These are phyloP conservation scores for Eremothecium coryli DNA, from an alignment of 1,139 yeast genomes.

Conservation along the genomic window DNA sequence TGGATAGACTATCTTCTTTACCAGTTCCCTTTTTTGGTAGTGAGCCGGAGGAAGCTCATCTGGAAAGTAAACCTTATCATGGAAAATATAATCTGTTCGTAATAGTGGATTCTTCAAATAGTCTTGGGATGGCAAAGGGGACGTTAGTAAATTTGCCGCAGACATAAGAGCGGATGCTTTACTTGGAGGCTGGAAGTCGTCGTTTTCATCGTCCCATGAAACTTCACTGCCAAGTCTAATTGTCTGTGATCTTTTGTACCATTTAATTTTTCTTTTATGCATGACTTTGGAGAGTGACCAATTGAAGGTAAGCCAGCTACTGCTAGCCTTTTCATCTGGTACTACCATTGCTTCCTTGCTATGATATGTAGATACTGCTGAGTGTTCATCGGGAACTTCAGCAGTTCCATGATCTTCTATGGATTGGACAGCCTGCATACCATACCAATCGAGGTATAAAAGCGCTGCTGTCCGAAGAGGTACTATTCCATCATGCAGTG, in stretches of 20 bases:
- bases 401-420: conserved; percentile 34
- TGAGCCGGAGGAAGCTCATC: conserved; percentile 52
- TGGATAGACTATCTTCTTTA: conserved; percentile 25
- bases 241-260: conserved; percentile 30
- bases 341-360: conserved; percentile 27
- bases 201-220: conserved; percentile 1
- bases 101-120: conserved; percentile 52
- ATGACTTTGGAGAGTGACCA: conserved; percentile 22
- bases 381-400: conserved; percentile 11
- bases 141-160: conserved; percentile 53
- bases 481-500: conserved; percentile 52
- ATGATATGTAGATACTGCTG: conserved; percentile 11
- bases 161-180: conserved; percentile 48
- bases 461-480: conserved; percentile 52
- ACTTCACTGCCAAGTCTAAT: conserved; percentile 10
- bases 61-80: conserved; percentile 67
- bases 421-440: conserved; percentile 41
- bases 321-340: conserved; percentile 20
- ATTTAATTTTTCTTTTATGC: conserved; percentile 21
- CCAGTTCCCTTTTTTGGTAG: conserved; percentile 22
- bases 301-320: conserved; percentile 21
- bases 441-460: conserved; percentile 50
- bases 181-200: conserved; percentile 39
- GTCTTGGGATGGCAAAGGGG: conserved; percentile 72
- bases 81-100: conserved; percentile 57